A percentile compares a stretch with the other conserved stretches of the same genome.
These are phyloP conservation scores for Backusella tarrabulga DNA, from an alignment of 192 early-diverging fungal species.

Conservation along the genomic window DNA sequence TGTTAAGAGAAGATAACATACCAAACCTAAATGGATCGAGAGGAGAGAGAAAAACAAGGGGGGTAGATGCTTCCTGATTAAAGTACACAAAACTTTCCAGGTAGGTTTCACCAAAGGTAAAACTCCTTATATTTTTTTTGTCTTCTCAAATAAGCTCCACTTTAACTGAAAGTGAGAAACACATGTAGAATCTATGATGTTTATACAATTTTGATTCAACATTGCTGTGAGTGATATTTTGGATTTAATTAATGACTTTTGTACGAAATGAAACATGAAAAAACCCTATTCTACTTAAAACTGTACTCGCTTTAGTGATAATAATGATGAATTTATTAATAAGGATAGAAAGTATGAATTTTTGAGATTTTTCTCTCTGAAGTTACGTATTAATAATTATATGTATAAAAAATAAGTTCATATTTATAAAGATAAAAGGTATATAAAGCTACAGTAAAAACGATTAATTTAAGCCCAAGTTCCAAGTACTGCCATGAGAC, in stretches of 20 bases:
- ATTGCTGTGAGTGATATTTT: neutral
- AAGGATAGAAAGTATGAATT: neutral
- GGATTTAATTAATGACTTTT: neutral
- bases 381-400: neutral
- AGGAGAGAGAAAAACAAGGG: no score
- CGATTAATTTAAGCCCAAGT: slow-evolving; percentile 30
- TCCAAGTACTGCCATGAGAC: slow-evolving; percentile 32
- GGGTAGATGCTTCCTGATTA: neutral
- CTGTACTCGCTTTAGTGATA: neutral
- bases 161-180: neutral
- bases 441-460: neutral
- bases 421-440: neutral
- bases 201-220: neutral
- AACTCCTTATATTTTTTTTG: neutral
- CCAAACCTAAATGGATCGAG: no score
- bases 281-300: neutral
- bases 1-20: no score
- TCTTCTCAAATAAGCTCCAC: neutral
- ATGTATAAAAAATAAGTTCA: neutral
- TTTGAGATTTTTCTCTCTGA: neutral
- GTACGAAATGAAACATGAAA: neutral
- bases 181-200: neutral
- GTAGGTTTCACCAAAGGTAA: neutral
- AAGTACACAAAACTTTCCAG: neutral
- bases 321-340: neutral